Base-by-base conservation (phyloP, 2,329 filamentous ascomycete genomes). In the Colletotrichum sp. region DNA sequence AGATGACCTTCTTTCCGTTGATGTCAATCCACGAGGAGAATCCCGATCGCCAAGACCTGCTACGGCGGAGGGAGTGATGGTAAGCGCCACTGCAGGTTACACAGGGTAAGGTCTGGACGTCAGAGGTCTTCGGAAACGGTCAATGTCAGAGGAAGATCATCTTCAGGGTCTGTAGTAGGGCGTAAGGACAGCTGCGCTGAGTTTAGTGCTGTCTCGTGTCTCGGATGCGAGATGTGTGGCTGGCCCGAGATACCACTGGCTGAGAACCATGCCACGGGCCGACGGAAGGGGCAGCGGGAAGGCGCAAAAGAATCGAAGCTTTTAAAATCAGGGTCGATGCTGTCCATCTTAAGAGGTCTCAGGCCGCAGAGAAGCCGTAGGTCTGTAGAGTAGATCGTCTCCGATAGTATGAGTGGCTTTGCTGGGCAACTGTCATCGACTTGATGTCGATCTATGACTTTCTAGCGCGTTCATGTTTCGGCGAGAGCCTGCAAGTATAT, bases 401-500 rank as follows among this genome's bases (percentile, higher is more conserved):
- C n/a, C n/a, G 10, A 8, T 3, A 48, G 39, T n/a, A n/a, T n/a
- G 18, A 48, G 18, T 22, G 44, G 44, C 44, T 48, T 22, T 52
- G 44, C 44, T 52, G 6, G 10, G 44, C n/a, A 52, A 2, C 0
- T 24, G n/a, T 52, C n/a, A 52, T 52, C n/a, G n/a, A 22, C 44
- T 22, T 22, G 10, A 52, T 22, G n/a, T 52, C 44, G 10, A 52
- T 22, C 44, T 52, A 52, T 22, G 4, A 52, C 10, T 2, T 24
- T 52, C 10, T 52, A 6, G n/a, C 10, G 18, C 16, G 10, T 52
- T 8, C 18, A 3, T 52, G 6, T 13, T 52, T 52, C 10, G 10
- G n/a, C n/a, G 44, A 7, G 10, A 22, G n/a, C n/a, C n/a, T 52
- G 3, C 10, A 1, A 22, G n/a, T 13, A 3, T 0, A 22, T 22